phyloP scores from a whole-genome alignment of 352 stramenopile species.

The Phytophthora sp. region DNA sequence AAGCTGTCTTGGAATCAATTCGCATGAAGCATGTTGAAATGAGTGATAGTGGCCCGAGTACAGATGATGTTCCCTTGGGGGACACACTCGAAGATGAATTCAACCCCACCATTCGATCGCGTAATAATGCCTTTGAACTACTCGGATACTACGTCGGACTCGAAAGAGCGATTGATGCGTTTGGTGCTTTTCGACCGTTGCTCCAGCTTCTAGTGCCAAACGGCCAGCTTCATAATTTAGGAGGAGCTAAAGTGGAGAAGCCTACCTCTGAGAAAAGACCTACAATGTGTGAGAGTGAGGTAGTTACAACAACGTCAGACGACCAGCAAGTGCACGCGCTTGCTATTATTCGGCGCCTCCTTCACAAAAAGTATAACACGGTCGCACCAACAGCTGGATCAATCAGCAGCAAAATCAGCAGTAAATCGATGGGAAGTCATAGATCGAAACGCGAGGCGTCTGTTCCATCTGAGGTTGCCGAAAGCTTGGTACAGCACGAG shows the following conservation, averaged over 20 bases:
- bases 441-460: conserved; percentile 10
- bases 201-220: conserved; percentile 66
- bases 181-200: conserved; percentile 43
- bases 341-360: conserved; percentile 20
- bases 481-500: conserved; percentile 11
- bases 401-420: no score
- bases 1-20: conserved; percentile 39
- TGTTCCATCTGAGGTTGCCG: background rate
- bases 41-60: background rate
- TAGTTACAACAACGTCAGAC: background rate
- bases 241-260: background rate
- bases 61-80: background rate
- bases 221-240: conserved; percentile 36
- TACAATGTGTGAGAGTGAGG: conserved; percentile 4
- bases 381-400: background rate
- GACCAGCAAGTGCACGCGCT: conserved; percentile 17
- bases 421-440: background rate
- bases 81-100: conserved; percentile 2
- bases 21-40: conserved; percentile 33
- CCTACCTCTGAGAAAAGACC: background rate
- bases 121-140: conserved; percentile 31
- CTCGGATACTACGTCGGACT: conserved; percentile 38
- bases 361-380: conserved; percentile 10
- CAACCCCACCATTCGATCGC: background rate
- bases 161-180: conserved; percentile 37